phyloP scores from a whole-genome alignment of 305 asterid species.

The Solanum aculeatissimum region DNA sequence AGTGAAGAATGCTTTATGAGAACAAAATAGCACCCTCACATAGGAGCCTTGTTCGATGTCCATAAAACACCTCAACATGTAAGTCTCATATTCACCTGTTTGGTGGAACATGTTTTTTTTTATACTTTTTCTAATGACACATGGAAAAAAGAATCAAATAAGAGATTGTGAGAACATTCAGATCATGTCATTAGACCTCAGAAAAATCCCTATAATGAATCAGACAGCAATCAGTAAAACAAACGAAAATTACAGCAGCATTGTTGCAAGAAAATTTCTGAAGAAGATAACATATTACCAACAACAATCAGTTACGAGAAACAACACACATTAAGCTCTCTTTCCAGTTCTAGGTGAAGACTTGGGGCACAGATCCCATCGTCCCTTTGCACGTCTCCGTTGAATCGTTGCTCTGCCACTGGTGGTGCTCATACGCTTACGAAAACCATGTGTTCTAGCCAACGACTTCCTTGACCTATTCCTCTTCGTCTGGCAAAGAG shows the following conservation, averaged over 20 bases:
- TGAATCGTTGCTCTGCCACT: slow-evolving; percentile 52
- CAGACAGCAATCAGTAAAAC: background rate
- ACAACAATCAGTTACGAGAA: background rate
- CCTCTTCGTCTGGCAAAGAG: slow-evolving; percentile 85
- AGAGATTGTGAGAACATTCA: background rate
- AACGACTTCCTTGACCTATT: slow-evolving; percentile 76
- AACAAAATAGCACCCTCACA: background rate
- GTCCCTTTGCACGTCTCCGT: slow-evolving; percentile 83
- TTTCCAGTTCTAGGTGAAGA: slow-evolving; percentile 31
- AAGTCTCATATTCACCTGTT: background rate
- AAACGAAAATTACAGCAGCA: background rate
- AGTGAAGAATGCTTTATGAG: background rate
- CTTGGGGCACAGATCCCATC: slow-evolving; percentile 72
- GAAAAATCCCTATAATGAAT: background rate
- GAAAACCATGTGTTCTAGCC: slow-evolving; percentile 82
- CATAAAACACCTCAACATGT: background rate
- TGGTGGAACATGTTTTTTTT: background rate
- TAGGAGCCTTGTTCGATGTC: background rate
- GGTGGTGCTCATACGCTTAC: slow-evolving; percentile 79
- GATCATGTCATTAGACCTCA: background rate
- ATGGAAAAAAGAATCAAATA: background rate
- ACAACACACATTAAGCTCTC: slow-evolving; percentile 7
- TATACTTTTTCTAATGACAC: background rate
- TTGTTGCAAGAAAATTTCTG: background rate
- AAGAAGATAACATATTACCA: background rate